phyloP scores from a whole-genome alignment of 768 basidiomycete genomes.

The Rhizopogon vesiculosus region DNA sequence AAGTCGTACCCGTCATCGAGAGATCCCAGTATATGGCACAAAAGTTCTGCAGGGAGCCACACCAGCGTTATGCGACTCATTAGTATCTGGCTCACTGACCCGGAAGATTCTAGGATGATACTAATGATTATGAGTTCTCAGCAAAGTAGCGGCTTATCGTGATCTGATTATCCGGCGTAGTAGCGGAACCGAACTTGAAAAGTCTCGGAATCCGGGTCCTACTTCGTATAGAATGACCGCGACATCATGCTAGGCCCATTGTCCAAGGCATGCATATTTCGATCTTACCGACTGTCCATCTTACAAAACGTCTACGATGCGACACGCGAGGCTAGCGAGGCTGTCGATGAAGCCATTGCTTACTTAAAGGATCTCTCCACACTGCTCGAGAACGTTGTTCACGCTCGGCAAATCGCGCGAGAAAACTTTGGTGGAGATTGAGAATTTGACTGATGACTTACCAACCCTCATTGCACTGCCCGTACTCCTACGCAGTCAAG shows the following conservation, averaged over 20 bases:
- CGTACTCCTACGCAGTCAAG: constrained; percentile 48
- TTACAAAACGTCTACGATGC: constrained; percentile 19
- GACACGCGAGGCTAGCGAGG: constrained; percentile 65
- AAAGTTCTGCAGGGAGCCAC: constrained; percentile 34
- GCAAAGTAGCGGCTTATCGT: too few species aligned
- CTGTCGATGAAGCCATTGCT: constrained; percentile 74
- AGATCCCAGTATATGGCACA: constrained; percentile 27
- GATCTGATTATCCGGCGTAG: too few species aligned
- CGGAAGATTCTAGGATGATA: too few species aligned
- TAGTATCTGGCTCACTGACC: too few species aligned
- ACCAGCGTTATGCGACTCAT: constrained; percentile 12
- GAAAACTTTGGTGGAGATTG: constrained; percentile 38
- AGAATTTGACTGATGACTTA: constrained; percentile 53
- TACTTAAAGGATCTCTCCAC: constrained; percentile 53
- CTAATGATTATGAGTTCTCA: too few species aligned
- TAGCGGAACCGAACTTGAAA: too few species aligned
- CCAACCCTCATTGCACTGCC: constrained; percentile 75
- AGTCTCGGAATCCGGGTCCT: too few species aligned
- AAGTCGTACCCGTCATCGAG: constrained; percentile 30
- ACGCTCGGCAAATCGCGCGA: constrained; percentile 14
- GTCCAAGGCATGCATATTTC: too few species aligned
- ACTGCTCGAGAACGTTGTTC: constrained; percentile 45
- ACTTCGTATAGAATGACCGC: too few species aligned
- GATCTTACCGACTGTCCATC: too few species aligned
- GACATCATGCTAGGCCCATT: too few species aligned